Evolutionary conservation across 331 rosid species (phyloP).

Genomic region (Arachis monticola): DNA sequence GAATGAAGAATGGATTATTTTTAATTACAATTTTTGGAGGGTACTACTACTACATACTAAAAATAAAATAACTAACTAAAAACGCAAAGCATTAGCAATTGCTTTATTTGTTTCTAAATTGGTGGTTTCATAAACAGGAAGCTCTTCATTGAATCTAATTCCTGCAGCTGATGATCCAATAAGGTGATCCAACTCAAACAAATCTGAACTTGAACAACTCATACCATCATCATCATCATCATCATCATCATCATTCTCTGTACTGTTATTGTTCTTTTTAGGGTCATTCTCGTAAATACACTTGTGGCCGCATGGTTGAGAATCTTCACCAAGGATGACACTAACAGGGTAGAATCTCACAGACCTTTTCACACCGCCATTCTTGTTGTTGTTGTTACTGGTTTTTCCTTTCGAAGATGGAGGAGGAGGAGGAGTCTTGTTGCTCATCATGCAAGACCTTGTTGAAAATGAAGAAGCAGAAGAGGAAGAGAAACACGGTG

Average conservation of each 20-base stretch:
- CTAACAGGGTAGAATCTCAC: conserved; percentile 57
- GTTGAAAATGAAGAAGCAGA: conserved; percentile 47
- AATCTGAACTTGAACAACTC: conserved; percentile 71
- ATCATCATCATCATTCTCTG: conserved; percentile 7
- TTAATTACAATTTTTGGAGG: conserved; percentile 35
- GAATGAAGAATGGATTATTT: neutral
- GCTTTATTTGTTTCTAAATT: conserved; percentile 61
- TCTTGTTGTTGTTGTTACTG: conserved; percentile 40
- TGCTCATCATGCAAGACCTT: conserved; percentile 78
- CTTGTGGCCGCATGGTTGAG: conserved; percentile 40
- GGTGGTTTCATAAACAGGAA: conserved; percentile 77
- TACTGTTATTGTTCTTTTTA: conserved; percentile 20
- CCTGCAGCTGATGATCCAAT: conserved; percentile 47
- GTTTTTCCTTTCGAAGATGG: conserved; percentile 52
- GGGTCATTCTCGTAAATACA: conserved; percentile 50
- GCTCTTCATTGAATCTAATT: conserved; percentile 59
- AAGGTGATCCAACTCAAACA: conserved; percentile 67
- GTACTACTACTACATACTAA: neutral
- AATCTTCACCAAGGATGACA: conserved; percentile 60
- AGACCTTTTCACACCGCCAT: conserved; percentile 46
- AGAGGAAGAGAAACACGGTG: conserved; percentile 46
- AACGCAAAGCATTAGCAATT: conserved; percentile 56
- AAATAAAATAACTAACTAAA: conserved; percentile 13
- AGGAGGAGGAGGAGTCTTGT: conserved; percentile 10
- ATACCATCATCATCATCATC: conserved; percentile 55